phyloP scores from a whole-genome alignment of 1,284 basidiomycete species.

The Agaricales sp. region DNA sequence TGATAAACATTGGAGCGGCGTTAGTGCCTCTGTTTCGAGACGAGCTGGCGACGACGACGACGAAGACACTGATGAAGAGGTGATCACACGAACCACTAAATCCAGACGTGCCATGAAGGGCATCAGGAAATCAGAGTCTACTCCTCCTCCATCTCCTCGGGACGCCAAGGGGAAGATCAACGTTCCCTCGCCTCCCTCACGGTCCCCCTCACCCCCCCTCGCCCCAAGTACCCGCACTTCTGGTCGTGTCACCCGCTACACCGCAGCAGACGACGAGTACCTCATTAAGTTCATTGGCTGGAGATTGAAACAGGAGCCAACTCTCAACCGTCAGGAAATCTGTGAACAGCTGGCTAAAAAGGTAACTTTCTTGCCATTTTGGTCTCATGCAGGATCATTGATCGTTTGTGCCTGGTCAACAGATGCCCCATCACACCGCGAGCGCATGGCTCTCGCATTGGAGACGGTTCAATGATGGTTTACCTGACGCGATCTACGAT shows the following conservation, averaged over 20 bases:
- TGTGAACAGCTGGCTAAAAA: slow-evolving; percentile 44
- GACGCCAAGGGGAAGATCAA: not conserved
- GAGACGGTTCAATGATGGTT: slow-evolving; percentile 5
- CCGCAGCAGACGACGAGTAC: slow-evolving; percentile 49
- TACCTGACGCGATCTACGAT: slow-evolving; percentile 20
- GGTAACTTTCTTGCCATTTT: too few species aligned
- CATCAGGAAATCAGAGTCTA: not conserved
- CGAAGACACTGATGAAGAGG: slow-evolving; percentile 13
- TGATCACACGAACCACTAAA: slow-evolving; percentile 1
- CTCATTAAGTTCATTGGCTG: slow-evolving; percentile 56
- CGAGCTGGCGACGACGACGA: slow-evolving; percentile 21
- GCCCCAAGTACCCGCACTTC: slow-evolving; percentile 22
- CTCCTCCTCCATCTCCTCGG: not conserved
- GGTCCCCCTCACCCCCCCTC: slow-evolving; percentile 56
- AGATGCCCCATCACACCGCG: not conserved
- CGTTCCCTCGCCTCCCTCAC: slow-evolving; percentile 39
- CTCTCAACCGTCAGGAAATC: slow-evolving; percentile 39
- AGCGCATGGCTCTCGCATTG: slow-evolving; percentile 9
- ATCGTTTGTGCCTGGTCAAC: not conserved
- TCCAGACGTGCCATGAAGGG: slow-evolving; percentile 9
- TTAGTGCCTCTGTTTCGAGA: slow-evolving; percentile 15
- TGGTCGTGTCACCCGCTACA: slow-evolving; percentile 48
- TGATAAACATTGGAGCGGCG: slow-evolving; percentile 20
- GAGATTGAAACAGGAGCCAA: slow-evolving; percentile 41
- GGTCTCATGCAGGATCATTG: too few species aligned